phyloP scores from a whole-genome alignment of 768 basidiomycete genomes.

The Gelatoporia subvermispora region DNA sequence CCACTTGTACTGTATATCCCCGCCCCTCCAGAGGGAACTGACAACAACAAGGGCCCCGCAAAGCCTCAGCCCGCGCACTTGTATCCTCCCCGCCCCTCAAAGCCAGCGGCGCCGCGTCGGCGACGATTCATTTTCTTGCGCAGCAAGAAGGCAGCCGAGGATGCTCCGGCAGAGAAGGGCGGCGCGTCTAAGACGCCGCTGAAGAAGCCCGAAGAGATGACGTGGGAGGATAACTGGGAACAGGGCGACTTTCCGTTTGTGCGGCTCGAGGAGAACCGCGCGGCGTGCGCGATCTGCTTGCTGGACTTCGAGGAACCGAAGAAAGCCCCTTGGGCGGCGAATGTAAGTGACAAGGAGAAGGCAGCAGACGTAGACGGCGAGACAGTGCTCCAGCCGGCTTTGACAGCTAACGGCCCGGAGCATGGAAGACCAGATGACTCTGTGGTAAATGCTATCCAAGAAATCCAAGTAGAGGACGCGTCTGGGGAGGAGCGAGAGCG shows the following conservation, averaged over 20 bases:
- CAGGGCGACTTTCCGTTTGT: slow-evolving; percentile 76
- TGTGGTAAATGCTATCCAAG: slow-evolving; percentile 24
- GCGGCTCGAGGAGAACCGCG: slow-evolving; percentile 74
- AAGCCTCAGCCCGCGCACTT: slow-evolving; percentile 41
- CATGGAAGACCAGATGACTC: background rate
- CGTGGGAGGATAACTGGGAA: slow-evolving; percentile 81
- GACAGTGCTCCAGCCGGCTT: background rate
- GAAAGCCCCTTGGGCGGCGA: slow-evolving; percentile 9
- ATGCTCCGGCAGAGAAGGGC: slow-evolving; percentile 9
- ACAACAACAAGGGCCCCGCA: slow-evolving; percentile 8
- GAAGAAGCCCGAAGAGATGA: slow-evolving; percentile 31
- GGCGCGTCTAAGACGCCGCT: slow-evolving; percentile 10
- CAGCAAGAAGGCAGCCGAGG: slow-evolving; percentile 22
- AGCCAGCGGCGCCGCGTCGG: slow-evolving; percentile 22
- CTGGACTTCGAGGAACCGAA: slow-evolving; percentile 80
- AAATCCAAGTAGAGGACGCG: slow-evolving; percentile 23
- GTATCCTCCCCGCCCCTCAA: slow-evolving; percentile 49
- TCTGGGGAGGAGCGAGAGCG: slow-evolving; percentile 37
- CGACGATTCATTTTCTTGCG: slow-evolving; percentile 52
- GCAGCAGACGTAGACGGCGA: slow-evolving; percentile 10
- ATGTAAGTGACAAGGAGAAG: slow-evolving; percentile 26
- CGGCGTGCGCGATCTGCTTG: slow-evolving; percentile 79
- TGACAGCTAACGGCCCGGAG: background rate
- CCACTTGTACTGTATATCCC: slow-evolving; percentile 86
- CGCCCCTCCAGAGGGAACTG: slow-evolving; percentile 52